Percentiles rank a stretch among this genome's conserved stretches.
Evolutionary conservation across 148 eudicot genomes (phyloP).

Genomic region (Rhododendron molle): DNA sequence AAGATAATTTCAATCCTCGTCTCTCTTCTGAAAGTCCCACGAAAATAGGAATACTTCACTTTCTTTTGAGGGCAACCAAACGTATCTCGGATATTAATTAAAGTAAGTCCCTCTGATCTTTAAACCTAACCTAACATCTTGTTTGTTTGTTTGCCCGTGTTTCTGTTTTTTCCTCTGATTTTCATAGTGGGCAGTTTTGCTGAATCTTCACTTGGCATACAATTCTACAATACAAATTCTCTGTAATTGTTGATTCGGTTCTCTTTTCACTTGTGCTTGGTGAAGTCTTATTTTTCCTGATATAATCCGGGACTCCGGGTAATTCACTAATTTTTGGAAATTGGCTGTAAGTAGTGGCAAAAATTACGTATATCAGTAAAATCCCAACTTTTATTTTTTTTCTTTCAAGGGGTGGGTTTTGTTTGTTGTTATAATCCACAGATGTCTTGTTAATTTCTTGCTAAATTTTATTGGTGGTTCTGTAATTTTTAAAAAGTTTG

Average conservation of each 20-base stretch:
- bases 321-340: not conserved
- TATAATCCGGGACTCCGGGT: not conserved
- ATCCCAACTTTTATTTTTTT: not conserved
- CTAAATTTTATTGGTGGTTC: not conserved
- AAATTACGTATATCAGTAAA: not conserved
- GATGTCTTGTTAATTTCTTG: not conserved
- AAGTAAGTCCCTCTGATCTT: not conserved
- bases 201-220: not conserved
- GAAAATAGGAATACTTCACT: not conserved
- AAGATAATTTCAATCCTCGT: not conserved
- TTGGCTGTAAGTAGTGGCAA: not conserved
- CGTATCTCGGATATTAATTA: not conserved
- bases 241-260: not conserved
- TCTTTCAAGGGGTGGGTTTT: not conserved
- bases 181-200: not conserved
- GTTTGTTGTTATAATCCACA: not conserved
- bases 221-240: not conserved
- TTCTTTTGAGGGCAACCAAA: not conserved
- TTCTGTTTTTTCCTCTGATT: not conserved
- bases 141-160: not conserved
- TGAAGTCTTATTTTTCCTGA: not conserved
- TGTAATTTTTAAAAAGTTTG: not conserved
- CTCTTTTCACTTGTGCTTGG: not conserved
- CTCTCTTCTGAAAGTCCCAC: not conserved
- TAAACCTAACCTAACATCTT: not conserved